These are phyloP conservation scores for Parastagonospora nodorum DNA, from an alignment of 2,329 filamentous ascomycete genomes.

Conservation along the genomic window DNA sequence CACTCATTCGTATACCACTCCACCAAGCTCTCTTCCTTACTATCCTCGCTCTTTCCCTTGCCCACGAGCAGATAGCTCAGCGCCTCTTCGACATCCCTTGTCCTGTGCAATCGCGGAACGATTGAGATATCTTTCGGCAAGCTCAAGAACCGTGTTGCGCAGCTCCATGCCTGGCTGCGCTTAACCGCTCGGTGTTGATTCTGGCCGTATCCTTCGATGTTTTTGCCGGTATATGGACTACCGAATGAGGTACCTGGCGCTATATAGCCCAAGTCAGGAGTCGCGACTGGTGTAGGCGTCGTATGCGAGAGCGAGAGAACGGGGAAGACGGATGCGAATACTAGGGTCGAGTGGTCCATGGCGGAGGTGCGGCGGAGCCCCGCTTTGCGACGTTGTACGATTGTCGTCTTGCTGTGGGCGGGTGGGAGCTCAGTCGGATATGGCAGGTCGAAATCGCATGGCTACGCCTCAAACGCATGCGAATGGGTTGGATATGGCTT, in stretches of 20 bases:
- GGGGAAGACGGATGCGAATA: conserved; percentile 55
- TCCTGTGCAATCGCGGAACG: conserved; percentile 21
- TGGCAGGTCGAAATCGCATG: neutral
- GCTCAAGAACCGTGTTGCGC: conserved; percentile 51
- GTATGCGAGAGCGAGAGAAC: conserved; percentile 47
- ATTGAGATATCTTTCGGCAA: conserved; percentile 35
- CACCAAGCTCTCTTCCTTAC: conserved; percentile 37
- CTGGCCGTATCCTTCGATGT: conserved; percentile 42
- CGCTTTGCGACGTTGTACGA: conserved; percentile 17
- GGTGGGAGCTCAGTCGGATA: neutral
- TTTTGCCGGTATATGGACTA: conserved; percentile 33
- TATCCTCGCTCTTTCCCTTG: conserved; percentile 37
- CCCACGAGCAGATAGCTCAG: conserved; percentile 42
- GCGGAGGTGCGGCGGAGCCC: conserved; percentile 25
- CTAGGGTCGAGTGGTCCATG: conserved; percentile 42
- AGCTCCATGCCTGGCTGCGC: conserved; percentile 52
- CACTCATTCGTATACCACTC: conserved; percentile 56
- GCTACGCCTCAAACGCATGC: neutral
- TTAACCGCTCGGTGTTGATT: conserved; percentile 41
- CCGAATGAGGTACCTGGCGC: conserved; percentile 49
- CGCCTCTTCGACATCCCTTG: conserved; percentile 43
- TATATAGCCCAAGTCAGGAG: conserved; percentile 49
- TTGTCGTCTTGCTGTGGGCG: neutral
- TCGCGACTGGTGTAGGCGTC: conserved; percentile 51
- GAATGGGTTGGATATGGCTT: too few species aligned